These are phyloP conservation scores for Harringtonia aguacate DNA, from an alignment of 2,329 filamentous ascomycete genomes.

Conservation along the genomic window DNA sequence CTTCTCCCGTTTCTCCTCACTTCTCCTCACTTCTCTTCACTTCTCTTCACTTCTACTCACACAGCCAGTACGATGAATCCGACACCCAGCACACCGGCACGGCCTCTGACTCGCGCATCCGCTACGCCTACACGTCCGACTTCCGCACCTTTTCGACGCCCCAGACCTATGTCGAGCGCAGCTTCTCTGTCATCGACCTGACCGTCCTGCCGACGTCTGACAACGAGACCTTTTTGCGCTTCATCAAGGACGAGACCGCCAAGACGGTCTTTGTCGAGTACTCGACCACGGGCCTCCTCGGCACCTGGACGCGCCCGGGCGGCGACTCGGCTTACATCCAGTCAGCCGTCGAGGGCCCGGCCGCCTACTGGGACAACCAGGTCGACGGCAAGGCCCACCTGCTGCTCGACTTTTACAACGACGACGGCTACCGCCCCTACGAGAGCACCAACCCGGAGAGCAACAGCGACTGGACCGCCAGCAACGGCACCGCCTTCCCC, in stretches of 20 bases:
- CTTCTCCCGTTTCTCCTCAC: too few relatives aligned
- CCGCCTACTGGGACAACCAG: constrained; percentile 31
- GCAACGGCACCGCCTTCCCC: constrained; percentile 30
- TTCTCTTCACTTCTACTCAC: neutral
- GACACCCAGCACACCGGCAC: constrained; percentile 37
- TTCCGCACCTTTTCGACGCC: constrained; percentile 41
- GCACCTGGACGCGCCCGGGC: constrained; percentile 38
- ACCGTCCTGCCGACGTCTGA: constrained; percentile 38
- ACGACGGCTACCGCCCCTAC: constrained; percentile 38
- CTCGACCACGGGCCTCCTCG: constrained; percentile 36
- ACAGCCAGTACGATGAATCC: constrained; percentile 29
- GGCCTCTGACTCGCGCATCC: constrained; percentile 33
- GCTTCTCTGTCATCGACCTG: constrained; percentile 41
- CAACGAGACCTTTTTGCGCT: constrained; percentile 33
- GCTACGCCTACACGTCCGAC: constrained; percentile 44
- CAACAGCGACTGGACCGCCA: constrained; percentile 34
- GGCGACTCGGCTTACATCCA: constrained; percentile 30
- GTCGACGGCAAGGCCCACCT: constrained; percentile 29
- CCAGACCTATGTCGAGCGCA: constrained; percentile 36
- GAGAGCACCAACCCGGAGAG: constrained; percentile 30
- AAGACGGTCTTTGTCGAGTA: constrained; percentile 41
- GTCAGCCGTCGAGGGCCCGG: constrained; percentile 31
- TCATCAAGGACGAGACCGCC: constrained; percentile 43
- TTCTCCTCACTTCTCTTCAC: too few relatives aligned
- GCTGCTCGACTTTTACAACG: constrained; percentile 37